A percentile compares a stretch with the other conserved stretches of the same genome.
phyloP scores from a whole-genome alignment of 768 basidiomycete genomes.

The Suillus clintonianus region DNA sequence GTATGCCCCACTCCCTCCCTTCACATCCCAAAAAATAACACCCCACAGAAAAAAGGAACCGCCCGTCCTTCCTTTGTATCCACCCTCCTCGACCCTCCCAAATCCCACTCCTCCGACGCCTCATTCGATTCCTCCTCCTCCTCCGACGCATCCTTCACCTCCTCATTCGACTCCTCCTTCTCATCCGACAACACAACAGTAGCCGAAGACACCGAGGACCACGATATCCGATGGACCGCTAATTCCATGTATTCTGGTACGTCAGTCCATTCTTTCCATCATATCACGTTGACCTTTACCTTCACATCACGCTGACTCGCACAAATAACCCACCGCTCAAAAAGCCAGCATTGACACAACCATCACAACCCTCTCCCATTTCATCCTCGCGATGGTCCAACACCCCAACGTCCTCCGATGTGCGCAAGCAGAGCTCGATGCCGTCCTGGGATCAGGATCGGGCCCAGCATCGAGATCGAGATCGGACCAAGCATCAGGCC shows the following conservation, averaged over 20 bases:
- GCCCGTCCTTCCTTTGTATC: constrained; percentile 44
- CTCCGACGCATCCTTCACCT: too few species aligned
- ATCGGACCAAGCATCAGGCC: too few species aligned
- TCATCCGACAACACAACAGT: too few species aligned
- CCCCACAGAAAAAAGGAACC: constrained; percentile 35
- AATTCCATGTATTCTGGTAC: constrained; percentile 72
- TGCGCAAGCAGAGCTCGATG: constrained; percentile 69
- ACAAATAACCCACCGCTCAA: neutral
- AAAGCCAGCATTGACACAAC: constrained; percentile 67
- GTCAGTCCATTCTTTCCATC: constrained; percentile 13
- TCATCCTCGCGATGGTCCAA: constrained; percentile 67
- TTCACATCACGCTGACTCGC: neutral
- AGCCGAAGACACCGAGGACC: too few species aligned
- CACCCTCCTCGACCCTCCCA: constrained; percentile 54
- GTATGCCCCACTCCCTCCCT: constrained; percentile 49
- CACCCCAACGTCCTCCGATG: constrained; percentile 57
- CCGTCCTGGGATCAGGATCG: constrained; percentile 41
- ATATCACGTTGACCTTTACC: too few species aligned
- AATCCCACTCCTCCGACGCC: constrained; percentile 9
- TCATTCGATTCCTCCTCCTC: neutral
- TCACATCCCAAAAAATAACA: neutral
- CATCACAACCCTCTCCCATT: constrained; percentile 53
- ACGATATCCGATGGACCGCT: constrained; percentile 79
- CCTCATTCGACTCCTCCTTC: too few species aligned
- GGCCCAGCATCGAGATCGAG: neutral